Percentiles rank a stretch among this genome's conserved stretches.
phyloP scores from a whole-genome alignment of 1,284 basidiomycete species.

The Malassezia sp. region DNA sequence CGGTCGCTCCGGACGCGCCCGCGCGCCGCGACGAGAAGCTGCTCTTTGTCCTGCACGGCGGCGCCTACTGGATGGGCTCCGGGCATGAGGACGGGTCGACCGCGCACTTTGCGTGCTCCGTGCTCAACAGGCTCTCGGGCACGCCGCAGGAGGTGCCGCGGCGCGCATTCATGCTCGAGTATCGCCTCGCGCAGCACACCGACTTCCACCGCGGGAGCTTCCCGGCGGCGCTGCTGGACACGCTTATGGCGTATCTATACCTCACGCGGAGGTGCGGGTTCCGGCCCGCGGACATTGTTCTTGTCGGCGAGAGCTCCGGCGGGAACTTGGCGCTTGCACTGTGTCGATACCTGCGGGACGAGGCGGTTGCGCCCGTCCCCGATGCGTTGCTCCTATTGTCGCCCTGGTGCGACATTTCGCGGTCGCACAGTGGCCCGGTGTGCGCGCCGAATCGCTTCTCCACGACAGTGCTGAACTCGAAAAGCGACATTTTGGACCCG shows the following conservation, averaged over 20 bases:
- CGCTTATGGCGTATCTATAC: conserved; percentile 37
- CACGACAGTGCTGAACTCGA: conserved; percentile 22
- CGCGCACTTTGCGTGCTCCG: background rate
- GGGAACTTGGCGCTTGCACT: conserved; percentile 58
- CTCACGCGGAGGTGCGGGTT: conserved; percentile 30
- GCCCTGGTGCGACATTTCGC: conserved; percentile 41
- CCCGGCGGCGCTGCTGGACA: conserved; percentile 37
- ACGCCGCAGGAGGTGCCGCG: background rate
- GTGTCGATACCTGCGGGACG: conserved; percentile 45
- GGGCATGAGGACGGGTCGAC: conserved; percentile 6
- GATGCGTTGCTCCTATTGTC: conserved; percentile 32
- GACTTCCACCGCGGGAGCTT: conserved; percentile 27
- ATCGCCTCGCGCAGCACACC: conserved; percentile 31
- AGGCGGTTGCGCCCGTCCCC: conserved; percentile 22
- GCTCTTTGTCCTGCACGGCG: conserved; percentile 36
- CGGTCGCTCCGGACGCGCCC: background rate
- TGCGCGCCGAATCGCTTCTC: conserved; percentile 29
- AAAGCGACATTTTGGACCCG: conserved; percentile 34
- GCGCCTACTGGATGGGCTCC: conserved; percentile 33
- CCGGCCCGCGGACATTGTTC: conserved; percentile 52
- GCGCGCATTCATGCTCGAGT: conserved; percentile 40
- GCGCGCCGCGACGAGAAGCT: conserved; percentile 30
- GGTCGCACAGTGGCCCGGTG: conserved; percentile 37
- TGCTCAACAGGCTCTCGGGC: background rate
- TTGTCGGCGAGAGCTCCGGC: conserved; percentile 62